Conservation (phyloP, 805 yeast genomes). For the Schizosaccharomyces lindneri region DNA sequence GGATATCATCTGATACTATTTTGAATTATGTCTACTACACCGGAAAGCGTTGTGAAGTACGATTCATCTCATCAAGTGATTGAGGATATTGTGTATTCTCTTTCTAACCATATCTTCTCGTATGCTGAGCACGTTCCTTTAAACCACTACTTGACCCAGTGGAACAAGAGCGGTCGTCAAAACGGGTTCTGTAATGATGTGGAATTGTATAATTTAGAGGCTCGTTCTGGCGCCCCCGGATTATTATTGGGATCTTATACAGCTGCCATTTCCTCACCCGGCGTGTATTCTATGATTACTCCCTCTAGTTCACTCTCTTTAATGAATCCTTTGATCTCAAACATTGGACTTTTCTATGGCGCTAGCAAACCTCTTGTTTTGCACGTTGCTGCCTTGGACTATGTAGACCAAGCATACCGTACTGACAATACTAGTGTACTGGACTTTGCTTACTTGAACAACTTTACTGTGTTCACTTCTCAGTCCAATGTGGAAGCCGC, state of each 20-base stretch:
- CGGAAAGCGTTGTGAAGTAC: neutral
- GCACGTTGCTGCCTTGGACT: neutral
- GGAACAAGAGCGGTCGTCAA: neutral
- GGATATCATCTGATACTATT: neutral
- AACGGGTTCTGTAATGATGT: neutral
- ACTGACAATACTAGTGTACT: neutral
- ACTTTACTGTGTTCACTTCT: neutral
- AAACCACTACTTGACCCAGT: neutral
- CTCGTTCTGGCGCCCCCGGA: conserved; percentile 1
- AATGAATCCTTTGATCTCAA: neutral
- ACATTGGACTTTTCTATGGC: neutral
- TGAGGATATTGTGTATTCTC: neutral
- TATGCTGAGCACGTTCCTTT: neutral
- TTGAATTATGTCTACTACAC: neutral
- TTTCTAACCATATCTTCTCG: neutral
- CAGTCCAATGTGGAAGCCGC: neutral
- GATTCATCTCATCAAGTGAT: neutral
- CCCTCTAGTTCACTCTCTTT: neutral
- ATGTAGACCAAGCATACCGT: neutral
- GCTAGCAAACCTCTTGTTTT: neutral
- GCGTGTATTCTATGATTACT: neutral
- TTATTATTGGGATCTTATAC: neutral
- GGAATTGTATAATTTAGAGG: neutral
- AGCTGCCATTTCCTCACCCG: neutral
- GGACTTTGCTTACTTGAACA: neutral